Conservation (phyloP, 2,329 filamentous ascomycete genomes). For the Xylariaceae sp. region DNA sequence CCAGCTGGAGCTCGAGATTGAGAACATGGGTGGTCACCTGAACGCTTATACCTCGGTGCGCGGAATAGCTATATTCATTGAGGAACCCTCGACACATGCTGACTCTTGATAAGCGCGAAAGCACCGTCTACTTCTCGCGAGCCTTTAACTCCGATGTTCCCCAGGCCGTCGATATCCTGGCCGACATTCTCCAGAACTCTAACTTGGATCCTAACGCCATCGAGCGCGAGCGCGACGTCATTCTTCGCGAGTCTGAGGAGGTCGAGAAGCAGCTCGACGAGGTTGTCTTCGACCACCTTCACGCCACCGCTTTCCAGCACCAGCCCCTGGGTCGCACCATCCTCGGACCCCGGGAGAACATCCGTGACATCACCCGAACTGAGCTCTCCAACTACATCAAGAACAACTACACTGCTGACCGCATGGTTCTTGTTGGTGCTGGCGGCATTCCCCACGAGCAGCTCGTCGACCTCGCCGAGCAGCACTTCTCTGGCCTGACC, state of each 20-base stretch:
- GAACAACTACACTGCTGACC: slow-evolving; percentile 98
- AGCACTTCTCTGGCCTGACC: slow-evolving; percentile 83
- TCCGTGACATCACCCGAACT: slow-evolving; percentile 86
- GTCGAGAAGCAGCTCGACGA: slow-evolving; percentile 99
- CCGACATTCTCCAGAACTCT: slow-evolving; percentile 99
- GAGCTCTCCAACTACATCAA: slow-evolving; percentile 97
- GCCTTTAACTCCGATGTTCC: slow-evolving; percentile 97
- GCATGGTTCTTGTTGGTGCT: slow-evolving; percentile 96
- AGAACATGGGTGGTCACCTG: slow-evolving; percentile 99
- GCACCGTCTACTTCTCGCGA: slow-evolving; percentile 99
- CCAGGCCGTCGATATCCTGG: slow-evolving; percentile 93
- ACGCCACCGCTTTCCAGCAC: slow-evolving; percentile 94
- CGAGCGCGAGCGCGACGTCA: slow-evolving; percentile 97
- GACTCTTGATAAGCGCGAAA: slow-evolving; percentile 67
- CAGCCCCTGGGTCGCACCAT: slow-evolving; percentile 97
- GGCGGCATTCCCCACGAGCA: slow-evolving; percentile 91
- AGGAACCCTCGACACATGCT: slow-evolving; percentile 4
- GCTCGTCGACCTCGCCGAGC: slow-evolving; percentile 92
- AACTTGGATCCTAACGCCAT: slow-evolving; percentile 91
- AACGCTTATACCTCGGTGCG: slow-evolving; percentile 99
- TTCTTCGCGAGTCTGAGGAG: slow-evolving; percentile 97
- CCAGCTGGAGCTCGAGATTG: slow-evolving; percentile 98
- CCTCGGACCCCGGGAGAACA: slow-evolving; percentile 96
- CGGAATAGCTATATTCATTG: slow-evolving; percentile 23
- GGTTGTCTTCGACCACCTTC: slow-evolving; percentile 98